Evolutionary conservation across 805 yeast genomes (phyloP).

Genomic region (Metschnikowia similis): DNA sequence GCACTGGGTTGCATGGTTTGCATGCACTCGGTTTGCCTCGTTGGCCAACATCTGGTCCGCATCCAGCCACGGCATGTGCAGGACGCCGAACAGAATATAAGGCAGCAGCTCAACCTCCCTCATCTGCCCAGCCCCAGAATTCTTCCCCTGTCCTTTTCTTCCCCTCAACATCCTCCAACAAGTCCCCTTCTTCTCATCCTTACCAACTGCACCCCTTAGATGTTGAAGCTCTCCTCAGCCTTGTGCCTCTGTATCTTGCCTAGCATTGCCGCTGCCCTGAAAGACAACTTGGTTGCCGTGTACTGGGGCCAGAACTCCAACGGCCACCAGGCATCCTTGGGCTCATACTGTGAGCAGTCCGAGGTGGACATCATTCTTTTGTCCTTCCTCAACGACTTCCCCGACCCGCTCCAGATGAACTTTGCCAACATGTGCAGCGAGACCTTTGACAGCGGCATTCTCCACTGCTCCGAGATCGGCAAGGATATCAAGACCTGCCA

Average conservation of each 20-base stretch:
- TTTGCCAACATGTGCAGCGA: constrained; percentile 51
- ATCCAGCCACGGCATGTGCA: no score
- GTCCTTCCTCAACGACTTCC: constrained; percentile 66
- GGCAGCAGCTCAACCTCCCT: no score
- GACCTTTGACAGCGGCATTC: constrained; percentile 40
- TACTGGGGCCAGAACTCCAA: constrained; percentile 86
- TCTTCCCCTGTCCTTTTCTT: not conserved
- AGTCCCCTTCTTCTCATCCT: not conserved
- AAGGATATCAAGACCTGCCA: constrained; percentile 15
- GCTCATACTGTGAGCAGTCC: constrained; percentile 58
- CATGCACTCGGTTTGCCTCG: no score
- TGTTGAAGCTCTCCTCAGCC: not conserved
- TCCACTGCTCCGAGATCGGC: constrained; percentile 12
- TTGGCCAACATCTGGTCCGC: no score
- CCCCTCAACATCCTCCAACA: not conserved
- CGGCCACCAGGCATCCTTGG: constrained; percentile 40
- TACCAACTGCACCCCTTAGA: not conserved
- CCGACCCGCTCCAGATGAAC: constrained; percentile 36
- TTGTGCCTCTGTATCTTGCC: not conserved
- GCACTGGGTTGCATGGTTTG: no score
- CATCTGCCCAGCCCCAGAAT: no score
- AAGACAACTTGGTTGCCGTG: constrained; percentile 50
- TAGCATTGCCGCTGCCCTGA: not conserved
- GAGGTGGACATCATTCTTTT: constrained; percentile 69
- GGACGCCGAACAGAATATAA: no score